Conservation (phyloP, 176 grass and related monocot species). For the Dendrocalamus sinicus region DNA sequence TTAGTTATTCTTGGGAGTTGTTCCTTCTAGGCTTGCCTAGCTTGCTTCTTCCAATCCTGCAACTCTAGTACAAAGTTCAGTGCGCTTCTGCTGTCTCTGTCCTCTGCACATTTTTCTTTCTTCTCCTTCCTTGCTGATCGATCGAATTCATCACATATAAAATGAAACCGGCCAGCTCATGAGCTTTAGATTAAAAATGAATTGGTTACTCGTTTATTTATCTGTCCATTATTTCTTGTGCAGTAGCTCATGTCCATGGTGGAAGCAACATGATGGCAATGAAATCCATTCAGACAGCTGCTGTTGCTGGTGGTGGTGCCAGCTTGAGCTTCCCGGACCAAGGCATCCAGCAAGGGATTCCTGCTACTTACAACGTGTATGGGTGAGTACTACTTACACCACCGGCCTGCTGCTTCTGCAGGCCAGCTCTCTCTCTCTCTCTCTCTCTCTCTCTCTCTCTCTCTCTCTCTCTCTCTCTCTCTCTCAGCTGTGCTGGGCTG, state of each 20-base stretch:
- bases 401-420: background rate
- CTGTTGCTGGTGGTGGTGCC: constrained; percentile 42
- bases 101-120: constrained; percentile 18
- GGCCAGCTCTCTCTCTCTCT: background rate
- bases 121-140: background rate
- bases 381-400: background rate
- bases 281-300: constrained; percentile 46
- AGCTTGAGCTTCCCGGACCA: constrained; percentile 47
- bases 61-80: constrained; percentile 27
- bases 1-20: constrained; percentile 62
- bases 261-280: constrained; percentile 49
- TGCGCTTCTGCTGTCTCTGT: constrained; percentile 31
- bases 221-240: background rate
- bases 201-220: background rate
- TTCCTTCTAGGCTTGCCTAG: constrained; percentile 15
- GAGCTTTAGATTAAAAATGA: background rate
- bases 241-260: constrained; percentile 28
- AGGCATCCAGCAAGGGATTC: constrained; percentile 60
- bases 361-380: constrained; percentile 49
- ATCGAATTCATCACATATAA: background rate
- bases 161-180: background rate
- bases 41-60: constrained; percentile 34
- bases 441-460: constrained; percentile 2
- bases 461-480: constrained; percentile 7
- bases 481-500: background rate